phyloP scores from a whole-genome alignment of 805 yeast species.

The Cyberlindnera mrakii region DNA sequence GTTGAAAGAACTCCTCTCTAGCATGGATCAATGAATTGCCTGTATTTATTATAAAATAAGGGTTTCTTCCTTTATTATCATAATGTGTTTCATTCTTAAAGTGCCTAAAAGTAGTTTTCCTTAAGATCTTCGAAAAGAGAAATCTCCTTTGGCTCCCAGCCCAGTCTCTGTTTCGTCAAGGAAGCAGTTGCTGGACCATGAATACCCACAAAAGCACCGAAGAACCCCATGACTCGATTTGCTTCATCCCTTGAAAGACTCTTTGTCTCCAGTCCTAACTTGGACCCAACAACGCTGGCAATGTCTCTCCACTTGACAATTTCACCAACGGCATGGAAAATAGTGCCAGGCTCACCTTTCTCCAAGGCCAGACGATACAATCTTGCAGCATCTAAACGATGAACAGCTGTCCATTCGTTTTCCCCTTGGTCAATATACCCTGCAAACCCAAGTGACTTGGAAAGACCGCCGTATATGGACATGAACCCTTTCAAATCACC shows the following conservation, averaged over 20 bases:
- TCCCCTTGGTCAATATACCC: conserved; percentile 32
- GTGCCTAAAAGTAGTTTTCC: conserved; percentile 9
- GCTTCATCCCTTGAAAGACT: conserved; percentile 15
- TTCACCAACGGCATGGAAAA: conserved; percentile 25
- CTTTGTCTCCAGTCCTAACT: conserved; percentile 12
- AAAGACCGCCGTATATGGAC: conserved; percentile 18
- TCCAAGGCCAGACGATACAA: conserved; percentile 25
- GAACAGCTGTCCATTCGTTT: conserved; percentile 29
- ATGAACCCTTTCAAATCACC: conserved; percentile 24
- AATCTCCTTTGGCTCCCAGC: conserved; percentile 24
- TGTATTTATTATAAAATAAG: too few species aligned
- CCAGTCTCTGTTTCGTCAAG: conserved; percentile 19
- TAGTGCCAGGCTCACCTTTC: conserved; percentile 22
- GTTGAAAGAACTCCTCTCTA: conserved; percentile 7
- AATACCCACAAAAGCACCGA: conserved; percentile 10
- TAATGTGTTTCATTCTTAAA: background rate
- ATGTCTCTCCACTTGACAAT: conserved; percentile 21
- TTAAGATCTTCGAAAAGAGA: conserved; percentile 22
- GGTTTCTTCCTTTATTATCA: too few species aligned
- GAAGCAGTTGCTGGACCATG: conserved; percentile 16
- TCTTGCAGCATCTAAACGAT: conserved; percentile 29
- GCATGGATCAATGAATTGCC: conserved; percentile 1
- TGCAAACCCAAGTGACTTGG: conserved; percentile 28
- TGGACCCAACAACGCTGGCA: conserved; percentile 23
- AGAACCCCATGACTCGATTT: conserved; percentile 4